Conservation (phyloP, 2,329 filamentous ascomycete genomes). For the Tolypocladium nubicola region DNA sequence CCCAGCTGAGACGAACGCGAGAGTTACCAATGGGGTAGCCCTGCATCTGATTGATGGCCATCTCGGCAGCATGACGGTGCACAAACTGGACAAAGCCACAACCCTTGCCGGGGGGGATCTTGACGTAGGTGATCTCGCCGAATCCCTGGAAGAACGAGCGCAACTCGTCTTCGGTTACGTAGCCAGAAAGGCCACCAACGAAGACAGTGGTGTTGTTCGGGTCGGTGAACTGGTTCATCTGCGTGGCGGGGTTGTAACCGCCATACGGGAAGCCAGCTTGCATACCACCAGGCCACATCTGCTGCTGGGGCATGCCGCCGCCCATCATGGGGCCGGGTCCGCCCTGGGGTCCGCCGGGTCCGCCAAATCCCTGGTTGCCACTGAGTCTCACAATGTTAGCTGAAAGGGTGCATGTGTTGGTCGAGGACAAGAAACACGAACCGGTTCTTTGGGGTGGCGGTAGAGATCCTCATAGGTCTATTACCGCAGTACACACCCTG, state of each 20-base stretch:
- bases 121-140: slow-evolving; percentile 98
- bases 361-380: slow-evolving; percentile 28
- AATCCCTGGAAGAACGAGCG: slow-evolving; percentile 99
- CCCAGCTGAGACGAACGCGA: slow-evolving; percentile 94
- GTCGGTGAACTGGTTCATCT: slow-evolving; percentile 99
- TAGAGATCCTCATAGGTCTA: slow-evolving; percentile 95
- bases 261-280: slow-evolving; percentile 26
- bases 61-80: slow-evolving; percentile 95
- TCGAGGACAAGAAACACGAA: slow-evolving; percentile 15
- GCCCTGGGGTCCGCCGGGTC: slow-evolving; percentile 27
- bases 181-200: slow-evolving; percentile 91
- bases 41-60: slow-evolving; percentile 99
- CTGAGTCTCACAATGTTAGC: slow-evolving; percentile 8
- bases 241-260: slow-evolving; percentile 37
- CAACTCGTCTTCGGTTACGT: slow-evolving; percentile 98
- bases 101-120: slow-evolving; percentile 98
- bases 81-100: slow-evolving; percentile 99
- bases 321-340: slow-evolving; percentile 34
- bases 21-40: slow-evolving; percentile 99
- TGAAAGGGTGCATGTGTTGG: background rate
- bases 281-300: slow-evolving; percentile 28
- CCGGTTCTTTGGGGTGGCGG: slow-evolving; percentile 92
- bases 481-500: slow-evolving; percentile 99
- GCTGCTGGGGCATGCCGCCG: slow-evolving; percentile 33
- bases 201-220: slow-evolving; percentile 99